These are phyloP conservation scores for Pichia sp. DNA, from an alignment of 1,139 yeast species.

Conservation along the genomic window DNA sequence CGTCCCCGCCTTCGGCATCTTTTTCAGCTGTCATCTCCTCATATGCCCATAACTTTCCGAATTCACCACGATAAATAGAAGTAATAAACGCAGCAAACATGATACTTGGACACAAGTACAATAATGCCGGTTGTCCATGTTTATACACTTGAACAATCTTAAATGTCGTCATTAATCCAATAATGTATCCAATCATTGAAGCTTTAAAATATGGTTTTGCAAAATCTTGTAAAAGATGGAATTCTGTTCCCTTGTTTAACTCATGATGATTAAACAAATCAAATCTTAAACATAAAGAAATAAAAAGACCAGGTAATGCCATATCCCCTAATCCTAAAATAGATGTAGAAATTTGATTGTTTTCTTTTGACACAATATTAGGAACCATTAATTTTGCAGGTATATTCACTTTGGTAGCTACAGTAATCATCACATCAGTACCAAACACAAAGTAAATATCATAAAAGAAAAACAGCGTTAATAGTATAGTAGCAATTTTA, in stretches of 20 bases:
- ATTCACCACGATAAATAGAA: constrained; percentile 38
- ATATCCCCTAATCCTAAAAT: constrained; percentile 57
- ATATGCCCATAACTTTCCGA: constrained; percentile 36
- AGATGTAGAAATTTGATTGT: constrained; percentile 26
- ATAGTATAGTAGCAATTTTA: constrained; percentile 39
- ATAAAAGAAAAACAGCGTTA: constrained; percentile 49
- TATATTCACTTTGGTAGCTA: constrained; percentile 50
- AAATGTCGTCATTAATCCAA: constrained; percentile 42
- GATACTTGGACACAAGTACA: constrained; percentile 55
- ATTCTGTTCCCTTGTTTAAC: constrained; percentile 28
- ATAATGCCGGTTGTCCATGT: constrained; percentile 61
- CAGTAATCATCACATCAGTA: constrained; percentile 56
- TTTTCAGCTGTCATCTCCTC: constrained; percentile 29
- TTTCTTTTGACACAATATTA: constrained; percentile 18
- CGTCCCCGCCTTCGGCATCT: constrained; percentile 18
- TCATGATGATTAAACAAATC: constrained; percentile 41
- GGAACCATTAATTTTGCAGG: constrained; percentile 56
- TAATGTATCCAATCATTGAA: constrained; percentile 39
- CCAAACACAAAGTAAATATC: constrained; percentile 65
- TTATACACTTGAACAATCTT: constrained; percentile 35
- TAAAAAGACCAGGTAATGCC: constrained; percentile 49
- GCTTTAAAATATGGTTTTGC: constrained; percentile 42
- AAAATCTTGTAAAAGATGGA: constrained; percentile 38
- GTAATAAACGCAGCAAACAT: constrained; percentile 32
- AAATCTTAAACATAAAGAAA: constrained; percentile 45